Base-by-base conservation (phyloP, 345 rosid species). In the Lumnitzera littorea region DNA sequence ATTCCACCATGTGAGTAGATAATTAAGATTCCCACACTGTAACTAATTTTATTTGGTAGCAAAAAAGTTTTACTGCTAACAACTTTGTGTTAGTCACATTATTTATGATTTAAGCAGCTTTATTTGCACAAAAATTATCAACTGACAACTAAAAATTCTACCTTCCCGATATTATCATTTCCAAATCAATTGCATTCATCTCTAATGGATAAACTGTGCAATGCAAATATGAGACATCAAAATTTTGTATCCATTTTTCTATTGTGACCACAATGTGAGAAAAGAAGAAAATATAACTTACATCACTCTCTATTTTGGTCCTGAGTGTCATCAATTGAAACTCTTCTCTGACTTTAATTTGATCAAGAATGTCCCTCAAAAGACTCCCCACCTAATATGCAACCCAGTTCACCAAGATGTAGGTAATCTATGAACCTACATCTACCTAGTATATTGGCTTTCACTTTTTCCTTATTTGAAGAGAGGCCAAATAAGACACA, bases 361-460 rank as follows among this genome's bases (percentile, higher is more conserved):
- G 96, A 68, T 89, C 96, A 46, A 92, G 82, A 46, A 72, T 82
- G 85, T 71, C 98, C 87, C 71, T 92, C 98, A 89, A 95, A 87
- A 55, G 23, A 46, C 46, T 84, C 88, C 52, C 82, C 84, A 66
- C 77, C 76, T 63, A 92, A 84, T 24, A 84, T 56, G 68, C 98
- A 92, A 20, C 96, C 96, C 46, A 85, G 94, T 57, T 89, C 96
- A 9, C 96, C 96, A 24, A 84, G 63, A 70, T 89, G 98, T 71
- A 89, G 77, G 72, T 96, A 92, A 55, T 92, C 68, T 62, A 69
- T 85, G 84, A 92, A 92, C 24, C 85, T 57, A 57, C 98, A 92
- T 70, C 67, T 84, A 2, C 57, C 81, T 2, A 81, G 69, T 63
- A 68, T 87, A 12, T 60, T 70, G 49, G 65, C 78, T 51, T 65